These are phyloP conservation scores for Candida germanica DNA, from an alignment of 805 yeast species.

Conservation along the genomic window DNA sequence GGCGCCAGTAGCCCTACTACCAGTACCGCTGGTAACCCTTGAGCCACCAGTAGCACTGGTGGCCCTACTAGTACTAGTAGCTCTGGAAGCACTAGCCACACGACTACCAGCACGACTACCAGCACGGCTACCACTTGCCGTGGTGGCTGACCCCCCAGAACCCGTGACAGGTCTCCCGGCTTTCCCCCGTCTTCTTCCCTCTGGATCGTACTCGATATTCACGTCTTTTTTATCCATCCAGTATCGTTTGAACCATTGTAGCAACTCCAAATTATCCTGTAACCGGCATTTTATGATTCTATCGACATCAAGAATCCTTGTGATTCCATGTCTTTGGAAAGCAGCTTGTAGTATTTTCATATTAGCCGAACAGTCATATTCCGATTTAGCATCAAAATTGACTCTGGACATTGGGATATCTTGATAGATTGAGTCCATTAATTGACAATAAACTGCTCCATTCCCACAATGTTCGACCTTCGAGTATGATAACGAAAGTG, in stretches of 20 bases:
- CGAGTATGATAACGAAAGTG: slow-evolving; percentile 59
- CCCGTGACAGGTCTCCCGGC: background rate
- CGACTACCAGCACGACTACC: background rate
- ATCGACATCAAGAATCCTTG: slow-evolving; percentile 77
- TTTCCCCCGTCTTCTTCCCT: slow-evolving; percentile 20
- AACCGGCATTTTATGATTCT: slow-evolving; percentile 79
- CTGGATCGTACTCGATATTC: slow-evolving; percentile 60
- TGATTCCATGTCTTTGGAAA: slow-evolving; percentile 68
- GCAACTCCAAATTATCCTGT: slow-evolving; percentile 90
- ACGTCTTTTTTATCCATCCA: slow-evolving; percentile 79
- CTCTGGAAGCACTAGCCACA: background rate
- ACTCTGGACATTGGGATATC: slow-evolving; percentile 82
- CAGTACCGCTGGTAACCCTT: background rate
- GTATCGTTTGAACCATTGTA: slow-evolving; percentile 84
- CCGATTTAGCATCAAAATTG: slow-evolving; percentile 64
- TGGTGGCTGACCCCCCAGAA: background rate
- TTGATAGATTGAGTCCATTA: slow-evolving; percentile 78
- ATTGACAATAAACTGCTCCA: slow-evolving; percentile 93
- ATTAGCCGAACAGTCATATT: slow-evolving; percentile 75
- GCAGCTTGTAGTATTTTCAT: slow-evolving; percentile 82
- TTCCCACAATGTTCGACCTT: slow-evolving; percentile 93
- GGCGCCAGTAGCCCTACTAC: background rate
- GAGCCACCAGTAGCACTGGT: slow-evolving; percentile 3
- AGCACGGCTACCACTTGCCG: background rate
- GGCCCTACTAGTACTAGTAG: slow-evolving; percentile 1